Base-by-base conservation (phyloP, 2,329 filamentous ascomycete genomes). In the Colletotrichum phormii region DNA sequence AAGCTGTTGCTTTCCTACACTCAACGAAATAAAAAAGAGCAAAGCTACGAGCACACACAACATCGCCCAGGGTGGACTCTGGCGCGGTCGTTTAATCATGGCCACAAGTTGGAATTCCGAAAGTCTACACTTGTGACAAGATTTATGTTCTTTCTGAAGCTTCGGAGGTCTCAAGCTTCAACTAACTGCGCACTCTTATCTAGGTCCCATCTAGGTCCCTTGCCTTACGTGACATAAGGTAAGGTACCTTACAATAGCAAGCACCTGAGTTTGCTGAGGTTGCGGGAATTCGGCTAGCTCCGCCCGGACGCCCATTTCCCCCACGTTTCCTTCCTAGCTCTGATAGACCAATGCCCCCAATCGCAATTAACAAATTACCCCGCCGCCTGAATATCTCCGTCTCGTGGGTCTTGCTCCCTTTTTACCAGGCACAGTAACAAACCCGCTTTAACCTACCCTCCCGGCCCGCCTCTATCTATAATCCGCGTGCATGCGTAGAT, bases 1-100 rank as follows among this genome's bases (percentile, higher is more conserved):
- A 61, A 61, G 51, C 62, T 53, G 54, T 51, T 22, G 62, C 66
- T 61, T 62, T 65, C 35, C 51, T 61, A 60, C 49, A 35, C 58
- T 64, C 61, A 26, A 58, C 55, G 29, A 65, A 70, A 65, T 49
- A 51, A 42, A 42, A 64, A 59, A 70, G 35, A 72, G 60, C 31
- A 70, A 73, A 26, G 60, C 67, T 31, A 61, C 15, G 60, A 65
- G 22, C 31, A 51, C 12, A 60, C 49, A n/a, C 22, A 31, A n/a
- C 33, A 15, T n/a, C 59, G 26, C 18, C 4, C 5, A 13, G 7
- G 22, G 7, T 11, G 33, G 18, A 15, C 31, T 42, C 8, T n/a
- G 7, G 29, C 11, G 37, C 18, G 7, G 24, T 4, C 12, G 18
- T 6, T 5, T 24, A 5, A n/a, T 22, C 24, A n/a, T 9, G 46